These are phyloP conservation scores for Venturia asperata DNA, from an alignment of 2,329 filamentous ascomycete species.

Conservation along the genomic window DNA sequence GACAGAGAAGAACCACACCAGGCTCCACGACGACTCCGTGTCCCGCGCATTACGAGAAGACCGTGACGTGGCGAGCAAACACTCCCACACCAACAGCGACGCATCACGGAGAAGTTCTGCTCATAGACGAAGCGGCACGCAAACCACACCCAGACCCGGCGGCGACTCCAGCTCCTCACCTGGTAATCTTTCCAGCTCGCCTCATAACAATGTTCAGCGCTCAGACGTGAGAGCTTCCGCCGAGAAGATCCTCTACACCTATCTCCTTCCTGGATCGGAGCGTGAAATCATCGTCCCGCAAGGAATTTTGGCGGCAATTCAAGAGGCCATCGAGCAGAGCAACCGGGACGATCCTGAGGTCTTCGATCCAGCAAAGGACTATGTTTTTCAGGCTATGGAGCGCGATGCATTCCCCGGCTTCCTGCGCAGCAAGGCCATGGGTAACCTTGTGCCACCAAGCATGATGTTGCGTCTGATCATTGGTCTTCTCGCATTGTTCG, in stretches of 20 bases:
- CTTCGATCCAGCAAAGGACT: slow-evolving; percentile 96
- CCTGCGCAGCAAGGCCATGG: slow-evolving; percentile 85
- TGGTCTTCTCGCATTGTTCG: slow-evolving; percentile 80
- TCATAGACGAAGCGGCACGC: slow-evolving; percentile 29
- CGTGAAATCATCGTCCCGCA: slow-evolving; percentile 91
- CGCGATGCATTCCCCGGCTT: slow-evolving; percentile 98
- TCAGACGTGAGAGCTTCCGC: slow-evolving; percentile 88
- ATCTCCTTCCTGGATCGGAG: slow-evolving; percentile 88
- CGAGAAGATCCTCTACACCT: slow-evolving; percentile 98
- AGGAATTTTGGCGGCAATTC: slow-evolving; percentile 78
- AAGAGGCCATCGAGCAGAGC: slow-evolving; percentile 78
- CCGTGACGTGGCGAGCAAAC: slow-evolving; percentile 35
- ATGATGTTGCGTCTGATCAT: slow-evolving; percentile 79
- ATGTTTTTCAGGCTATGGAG: slow-evolving; percentile 99
- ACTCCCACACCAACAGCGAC: slow-evolving; percentile 42
- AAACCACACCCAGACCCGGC: slow-evolving; percentile 41
- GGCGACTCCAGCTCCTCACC: slow-evolving; percentile 42
- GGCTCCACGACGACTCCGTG: slow-evolving; percentile 76
- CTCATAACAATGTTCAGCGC: slow-evolving; percentile 74
- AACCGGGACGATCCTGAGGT: slow-evolving; percentile 94
- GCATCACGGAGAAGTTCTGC: slow-evolving; percentile 34
- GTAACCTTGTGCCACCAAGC: slow-evolving; percentile 88
- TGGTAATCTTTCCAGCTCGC: slow-evolving; percentile 33
- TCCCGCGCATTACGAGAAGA: slow-evolving; percentile 69
- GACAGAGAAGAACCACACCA: slow-evolving; percentile 48